Percentiles rank a stretch among this genome's conserved stretches.
Evolutionary conservation across 208 protist species (phyloP).

Genomic region (Endotrypanum monterogeii): DNA sequence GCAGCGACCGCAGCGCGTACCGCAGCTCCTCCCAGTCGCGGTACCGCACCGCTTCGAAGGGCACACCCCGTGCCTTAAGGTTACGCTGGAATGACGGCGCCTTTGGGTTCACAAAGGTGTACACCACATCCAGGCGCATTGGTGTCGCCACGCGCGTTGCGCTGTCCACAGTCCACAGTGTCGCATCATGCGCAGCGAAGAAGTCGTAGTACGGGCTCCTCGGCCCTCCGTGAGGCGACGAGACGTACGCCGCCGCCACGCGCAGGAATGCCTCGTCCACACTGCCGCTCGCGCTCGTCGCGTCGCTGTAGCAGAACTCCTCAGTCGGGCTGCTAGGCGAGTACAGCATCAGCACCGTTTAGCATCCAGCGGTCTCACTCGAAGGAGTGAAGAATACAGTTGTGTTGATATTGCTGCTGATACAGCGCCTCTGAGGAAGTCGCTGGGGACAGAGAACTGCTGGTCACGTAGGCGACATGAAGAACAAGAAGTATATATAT

Average conservation of each 20-base stretch:
- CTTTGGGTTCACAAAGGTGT: constrained; percentile 58
- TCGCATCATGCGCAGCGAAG: constrained; percentile 36
- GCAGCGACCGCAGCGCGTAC: constrained; percentile 50
- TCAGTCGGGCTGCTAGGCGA: neutral
- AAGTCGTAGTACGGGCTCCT: constrained; percentile 40
- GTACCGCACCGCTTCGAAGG: constrained; percentile 28
- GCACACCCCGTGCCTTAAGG: constrained; percentile 29
- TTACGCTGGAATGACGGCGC: constrained; percentile 35
- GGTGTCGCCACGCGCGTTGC: constrained; percentile 27
- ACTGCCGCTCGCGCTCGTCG: neutral
- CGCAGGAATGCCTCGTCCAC: constrained; percentile 30
- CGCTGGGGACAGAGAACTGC: no score
- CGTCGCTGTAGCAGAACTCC: constrained; percentile 28
- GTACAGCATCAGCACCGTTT: constrained; percentile 45
- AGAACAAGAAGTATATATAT: no score
- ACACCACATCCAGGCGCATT: constrained; percentile 54
- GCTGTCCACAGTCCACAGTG: constrained; percentile 44
- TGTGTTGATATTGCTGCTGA: no score
- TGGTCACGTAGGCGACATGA: no score
- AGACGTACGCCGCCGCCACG: constrained; percentile 36
- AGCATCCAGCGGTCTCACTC: constrained; percentile 21
- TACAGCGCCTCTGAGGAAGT: no score
- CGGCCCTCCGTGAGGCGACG: constrained; percentile 20
- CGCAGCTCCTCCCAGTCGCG: constrained; percentile 64
- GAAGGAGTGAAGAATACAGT: no score